phyloP scores from a whole-genome alignment of 495 filamentous ascomycete species.

The Stereocaulon alpinum region DNA sequence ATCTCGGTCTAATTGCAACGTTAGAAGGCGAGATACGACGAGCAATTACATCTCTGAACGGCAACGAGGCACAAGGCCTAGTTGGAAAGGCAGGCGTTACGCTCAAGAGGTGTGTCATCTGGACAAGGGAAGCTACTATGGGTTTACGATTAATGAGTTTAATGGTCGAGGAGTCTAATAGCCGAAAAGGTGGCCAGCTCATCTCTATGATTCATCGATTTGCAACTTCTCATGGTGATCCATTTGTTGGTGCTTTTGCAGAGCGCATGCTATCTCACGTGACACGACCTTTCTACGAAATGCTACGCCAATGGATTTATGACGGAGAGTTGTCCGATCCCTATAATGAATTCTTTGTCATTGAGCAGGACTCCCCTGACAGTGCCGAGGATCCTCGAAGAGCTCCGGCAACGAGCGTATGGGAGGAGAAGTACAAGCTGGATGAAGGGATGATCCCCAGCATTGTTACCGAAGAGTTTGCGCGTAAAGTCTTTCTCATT shows the following conservation, averaged over 20 bases:
- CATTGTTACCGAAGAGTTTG: constrained; percentile 85
- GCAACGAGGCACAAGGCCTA: constrained; percentile 49
- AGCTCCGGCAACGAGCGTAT: constrained; percentile 76
- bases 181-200: constrained; percentile 83
- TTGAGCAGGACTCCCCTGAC: constrained; percentile 48
- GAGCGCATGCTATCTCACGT: constrained; percentile 84
- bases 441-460: constrained; percentile 78
- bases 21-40: constrained; percentile 88
- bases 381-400: constrained; percentile 41
- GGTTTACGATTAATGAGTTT: constrained; percentile 86
- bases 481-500: constrained; percentile 90
- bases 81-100: constrained; percentile 88
- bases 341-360: constrained; percentile 91
- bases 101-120: constrained; percentile 88
- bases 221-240: constrained; percentile 87
- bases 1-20: constrained; percentile 85
- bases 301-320: constrained; percentile 95
- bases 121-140: constrained; percentile 97
- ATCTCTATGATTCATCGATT: constrained; percentile 92
- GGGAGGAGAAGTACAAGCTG: constrained; percentile 95
- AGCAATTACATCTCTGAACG: constrained; percentile 59
- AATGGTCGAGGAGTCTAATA: constrained; percentile 82
- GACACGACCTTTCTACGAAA: constrained; percentile 95
- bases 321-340: constrained; percentile 96
- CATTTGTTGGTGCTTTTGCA: constrained; percentile 86